Evolutionary conservation across 2,329 filamentous ascomycete genomes (phyloP), one percentile per base, ranked within the genome.

Genomic region (Beauveria brongniartii): DNA sequence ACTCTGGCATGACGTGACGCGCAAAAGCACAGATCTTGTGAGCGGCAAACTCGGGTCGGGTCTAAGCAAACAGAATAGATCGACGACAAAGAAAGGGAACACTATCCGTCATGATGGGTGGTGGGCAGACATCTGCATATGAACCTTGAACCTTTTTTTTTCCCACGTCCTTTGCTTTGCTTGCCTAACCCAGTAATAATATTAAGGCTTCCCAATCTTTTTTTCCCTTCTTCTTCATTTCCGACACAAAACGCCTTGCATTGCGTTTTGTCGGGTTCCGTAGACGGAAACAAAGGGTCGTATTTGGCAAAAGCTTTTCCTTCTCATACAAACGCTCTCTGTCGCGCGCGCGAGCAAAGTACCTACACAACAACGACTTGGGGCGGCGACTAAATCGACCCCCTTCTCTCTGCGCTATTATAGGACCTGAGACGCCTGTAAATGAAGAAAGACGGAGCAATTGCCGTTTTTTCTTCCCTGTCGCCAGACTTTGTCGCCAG

Each of bases 71-170:
- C n/a, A 41, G 40, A 26, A 59, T 34, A 63, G 53, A 51, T 64
- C 63, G 52, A 61, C 56, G 47, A 61, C 46, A 63, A 62, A 50
- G 53, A 10, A 55, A 20, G 28, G n/a, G n/a, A 24, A 24, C n/a
- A 26, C 10, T 14, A 16, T 37, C 12, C 12, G 30, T 34, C 24
- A 30, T 22, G 22, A 47, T 8, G 12, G 22, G 26, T 16, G 55
- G 43, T n/a, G 55, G 44, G 55, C 44, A 50, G n/a, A 24, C 30
- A 10, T 18, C 30, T 28, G 22, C 22, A 20, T 57, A 57, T 50
- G 40, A 57, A 57, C 28, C 30, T 22, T 16, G 28, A 22, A 30
- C 28, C 28, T 8, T 9, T n/a, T 37, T 5, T 37, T 12, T 34
- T 22, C 30, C 5, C 34, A 14, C 14, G 22, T 5, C 6, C 14